Evolutionary conservation across 2,329 filamentous ascomycete genomes (phyloP).

Genomic region (Triangularia verruculosa): DNA sequence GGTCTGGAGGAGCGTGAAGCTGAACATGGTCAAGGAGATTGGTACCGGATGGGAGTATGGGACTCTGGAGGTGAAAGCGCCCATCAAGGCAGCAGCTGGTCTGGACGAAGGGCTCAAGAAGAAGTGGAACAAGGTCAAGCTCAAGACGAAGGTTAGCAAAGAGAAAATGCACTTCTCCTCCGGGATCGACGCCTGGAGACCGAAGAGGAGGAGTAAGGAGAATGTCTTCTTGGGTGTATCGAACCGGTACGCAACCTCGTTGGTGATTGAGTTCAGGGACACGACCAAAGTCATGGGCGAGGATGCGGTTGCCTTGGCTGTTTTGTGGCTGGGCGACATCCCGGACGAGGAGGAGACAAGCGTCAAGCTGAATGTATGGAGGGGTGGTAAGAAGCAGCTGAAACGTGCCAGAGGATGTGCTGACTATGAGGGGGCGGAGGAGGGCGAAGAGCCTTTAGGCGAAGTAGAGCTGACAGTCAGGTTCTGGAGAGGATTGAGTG

Average conservation of each 20-base stretch:
- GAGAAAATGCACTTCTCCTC: constrained; percentile 55
- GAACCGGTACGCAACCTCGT: constrained; percentile 56
- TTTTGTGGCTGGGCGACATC: constrained; percentile 69
- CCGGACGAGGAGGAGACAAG: constrained; percentile 63
- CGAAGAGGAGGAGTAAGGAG: constrained; percentile 41
- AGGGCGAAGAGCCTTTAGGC: constrained; percentile 55
- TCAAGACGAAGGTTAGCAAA: constrained; percentile 36
- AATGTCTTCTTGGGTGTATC: constrained; percentile 54
- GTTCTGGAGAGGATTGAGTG: constrained; percentile 60
- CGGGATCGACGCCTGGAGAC: constrained; percentile 36
- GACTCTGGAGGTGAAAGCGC: constrained; percentile 61
- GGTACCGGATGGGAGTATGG: constrained; percentile 67
- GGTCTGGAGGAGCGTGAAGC: constrained; percentile 67
- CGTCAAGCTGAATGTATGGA: constrained; percentile 62
- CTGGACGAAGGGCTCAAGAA: constrained; percentile 41
- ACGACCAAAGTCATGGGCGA: constrained; percentile 48
- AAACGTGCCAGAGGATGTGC: constrained; percentile 35
- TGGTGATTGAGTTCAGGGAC: constrained; percentile 59
- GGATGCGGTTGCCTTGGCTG: constrained; percentile 50
- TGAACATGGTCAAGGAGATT: constrained; percentile 56
- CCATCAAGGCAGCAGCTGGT: constrained; percentile 42
- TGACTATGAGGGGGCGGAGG: constrained; percentile 42
- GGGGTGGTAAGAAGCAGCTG: constrained; percentile 55
- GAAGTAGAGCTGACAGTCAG: constrained; percentile 55
- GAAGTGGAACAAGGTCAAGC: constrained; percentile 29